Base-by-base conservation (phyloP, 495 filamentous ascomycete species). In the Penicillium psychrofluorescens region DNA sequence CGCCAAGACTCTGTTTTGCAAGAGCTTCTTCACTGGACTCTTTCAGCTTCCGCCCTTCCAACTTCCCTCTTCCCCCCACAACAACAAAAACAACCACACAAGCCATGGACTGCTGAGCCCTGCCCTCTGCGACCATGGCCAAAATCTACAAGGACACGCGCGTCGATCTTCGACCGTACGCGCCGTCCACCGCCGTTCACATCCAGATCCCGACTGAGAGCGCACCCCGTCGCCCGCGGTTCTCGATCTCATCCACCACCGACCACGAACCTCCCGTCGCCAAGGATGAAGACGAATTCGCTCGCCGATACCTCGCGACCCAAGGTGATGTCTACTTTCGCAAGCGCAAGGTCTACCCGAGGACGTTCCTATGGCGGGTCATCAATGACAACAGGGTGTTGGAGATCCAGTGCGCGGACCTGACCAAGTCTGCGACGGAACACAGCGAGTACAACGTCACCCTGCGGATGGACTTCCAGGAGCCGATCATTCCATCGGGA, bases 321-420 rank as follows among this genome's bases (percentile, higher is more conserved):
- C 79, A 89, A 28, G 86, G 85, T 14, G 85, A 87, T 1, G 77
- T 97, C 34, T 94, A 88, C 74, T 88, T 95, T 64, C 78, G 91
- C 42, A 79, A 78, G 54, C 74, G 81, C 51, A 78, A 80, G 45
- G 66, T 70, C 42, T 86, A 84, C 44, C 94, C 92, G 37, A 79
- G 86, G 51, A 84, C 76, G 56, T 90, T 97, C 52, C 74, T 95
- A 15, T 98, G 94, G 91, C 74, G 92, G 42, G 74, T 98, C 13
- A 66, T 96, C 48, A 83, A 94, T 56, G 81, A 84, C 54, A 80
- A 81, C 55, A 86, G 78, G 52, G 73, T 90, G 36, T 72, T 98
- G 41, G 88, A 90, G 59, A 72, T 98, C 41, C 84, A 87, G 61
- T 81, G 81, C 30, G 80, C 84, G 54, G 92, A 97, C 64, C 63